These are phyloP conservation scores for Camellia oleifera DNA, from an alignment of 179 eudicot genomes.

Conservation along the genomic window DNA sequence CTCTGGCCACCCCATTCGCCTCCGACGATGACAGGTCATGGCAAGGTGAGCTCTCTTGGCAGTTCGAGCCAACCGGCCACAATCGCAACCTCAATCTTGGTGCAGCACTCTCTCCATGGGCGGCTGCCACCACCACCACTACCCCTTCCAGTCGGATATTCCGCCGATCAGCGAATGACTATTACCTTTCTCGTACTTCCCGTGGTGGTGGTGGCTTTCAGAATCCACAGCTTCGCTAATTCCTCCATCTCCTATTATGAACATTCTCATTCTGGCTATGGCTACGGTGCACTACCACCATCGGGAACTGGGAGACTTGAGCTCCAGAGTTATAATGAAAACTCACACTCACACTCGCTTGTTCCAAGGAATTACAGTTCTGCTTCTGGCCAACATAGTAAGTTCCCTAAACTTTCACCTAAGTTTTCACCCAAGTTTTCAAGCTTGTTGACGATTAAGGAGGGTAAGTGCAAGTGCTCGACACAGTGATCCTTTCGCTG, in stretches of 20 bases:
- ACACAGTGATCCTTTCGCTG: constrained; percentile 11
- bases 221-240: constrained; percentile 9
- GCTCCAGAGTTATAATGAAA: constrained; percentile 35
- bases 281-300: constrained; percentile 13
- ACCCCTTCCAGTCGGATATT: constrained; percentile 14
- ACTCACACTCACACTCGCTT: not conserved
- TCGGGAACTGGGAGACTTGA: constrained; percentile 26
- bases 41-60: constrained; percentile 47
- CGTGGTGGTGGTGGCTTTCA: not conserved
- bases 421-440: not conserved
- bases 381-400: constrained; percentile 7
- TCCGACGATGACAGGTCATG: constrained; percentile 37
- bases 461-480: constrained; percentile 4
- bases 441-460: constrained; percentile 6
- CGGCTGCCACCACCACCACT: not conserved
- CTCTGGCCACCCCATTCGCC: constrained; percentile 36
- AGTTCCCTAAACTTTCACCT: not conserved
- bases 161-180: constrained; percentile 38
- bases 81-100: constrained; percentile 22
- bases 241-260: constrained; percentile 13
- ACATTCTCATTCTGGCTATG: constrained; percentile 13
- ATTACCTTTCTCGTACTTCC: constrained; percentile 25
- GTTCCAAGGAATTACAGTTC: not conserved
- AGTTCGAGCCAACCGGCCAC: constrained; percentile 29
- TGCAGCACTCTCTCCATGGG: constrained; percentile 31